Percentiles rank a stretch among this genome's conserved stretches.
Evolutionary conservation across 2,329 filamentous ascomycete species (phyloP).

Genomic region (Talaromyces sp.): DNA sequence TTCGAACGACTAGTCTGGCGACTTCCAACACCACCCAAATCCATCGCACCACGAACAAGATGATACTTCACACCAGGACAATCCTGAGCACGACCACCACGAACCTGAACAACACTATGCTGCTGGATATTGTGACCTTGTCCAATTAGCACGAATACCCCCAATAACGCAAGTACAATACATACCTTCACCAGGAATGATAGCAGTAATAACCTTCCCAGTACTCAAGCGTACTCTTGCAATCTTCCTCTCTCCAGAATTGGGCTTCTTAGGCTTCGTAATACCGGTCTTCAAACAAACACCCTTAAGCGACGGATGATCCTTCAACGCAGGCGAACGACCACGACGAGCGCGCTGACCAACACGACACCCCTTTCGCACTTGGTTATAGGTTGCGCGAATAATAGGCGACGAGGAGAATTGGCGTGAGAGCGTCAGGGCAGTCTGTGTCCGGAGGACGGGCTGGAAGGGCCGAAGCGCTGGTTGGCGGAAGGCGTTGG

Average conservation of each 20-base stretch:
- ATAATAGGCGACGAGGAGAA: conserved; percentile 63
- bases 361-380: conserved; percentile 74
- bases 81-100: conserved; percentile 91
- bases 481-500: conserved; percentile 19
- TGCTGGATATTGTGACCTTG: conserved; percentile 94
- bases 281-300: conserved; percentile 94
- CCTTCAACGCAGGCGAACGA: conserved; percentile 79
- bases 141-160: conserved; percentile 6
- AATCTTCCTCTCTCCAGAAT: conserved; percentile 95
- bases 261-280: conserved; percentile 97
- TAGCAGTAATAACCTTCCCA: conserved; percentile 84
- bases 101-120: conserved; percentile 95
- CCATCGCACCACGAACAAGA: conserved; percentile 84
- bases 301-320: conserved; percentile 84
- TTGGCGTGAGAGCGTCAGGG: conserved; percentile 36
- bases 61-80: conserved; percentile 98
- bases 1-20: conserved; percentile 86
- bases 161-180: neutral
- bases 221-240: conserved; percentile 87
- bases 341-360: conserved; percentile 80
- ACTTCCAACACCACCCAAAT: conserved; percentile 90
- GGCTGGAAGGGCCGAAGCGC: conserved; percentile 32
- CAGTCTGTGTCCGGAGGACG: conserved; percentile 32
- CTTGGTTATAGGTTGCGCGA: conserved; percentile 72
- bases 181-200: conserved; percentile 88